Evolutionary conservation across 2,329 filamentous ascomycete genomes (phyloP), one percentile per base, ranked within the genome.

Genomic region (Cordyceps javanica): DNA sequence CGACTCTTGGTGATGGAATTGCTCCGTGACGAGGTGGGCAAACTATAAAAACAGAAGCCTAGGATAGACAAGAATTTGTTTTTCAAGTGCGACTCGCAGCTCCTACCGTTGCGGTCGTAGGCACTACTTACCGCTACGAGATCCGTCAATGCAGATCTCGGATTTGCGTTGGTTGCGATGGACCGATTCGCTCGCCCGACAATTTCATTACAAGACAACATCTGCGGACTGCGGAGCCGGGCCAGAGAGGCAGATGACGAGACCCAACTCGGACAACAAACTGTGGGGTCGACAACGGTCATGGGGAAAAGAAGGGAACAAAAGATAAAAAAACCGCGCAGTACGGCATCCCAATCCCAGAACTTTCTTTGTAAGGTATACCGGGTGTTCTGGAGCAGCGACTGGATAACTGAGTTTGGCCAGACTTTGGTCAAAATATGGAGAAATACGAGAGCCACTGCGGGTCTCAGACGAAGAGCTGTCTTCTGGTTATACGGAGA

Each of bases 401-500:
- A 13, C 28, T 25, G 28, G 26, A 36, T 3, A 36, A 54, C 28
- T 39, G 25, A 46, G 41, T 55, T 55, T 45, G 26, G 38, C 26
- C 13, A 9, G 41, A 21, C 11, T 28, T 36, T 46, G 23, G 26
- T 21, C n/a, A 16, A 55, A 38, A 55, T 48, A 23, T 55, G 53
- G 53, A 30, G 32, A 38, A 46, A 55, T 55, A 55, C 53, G 53
- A 55, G 34, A 26, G 53, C 41, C 39, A 16, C 30, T 45, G 53
- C 32, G 53, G 53, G 53, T 55, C 41, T 46, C 30, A 46, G 26
- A 45, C 52, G 28, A 55, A 36, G 52, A 41, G 21, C 32, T 19
- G 52, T 34, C 38, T 23, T 32, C 30, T 54, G 51, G 28, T 19
- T 38, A 55, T 48, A 55, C 42, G 53, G 42, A n/a, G n/a, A n/a